Evolutionary conservation across 176 grass and related monocot genomes (phyloP).

Genomic region (Oryza coarctata): DNA sequence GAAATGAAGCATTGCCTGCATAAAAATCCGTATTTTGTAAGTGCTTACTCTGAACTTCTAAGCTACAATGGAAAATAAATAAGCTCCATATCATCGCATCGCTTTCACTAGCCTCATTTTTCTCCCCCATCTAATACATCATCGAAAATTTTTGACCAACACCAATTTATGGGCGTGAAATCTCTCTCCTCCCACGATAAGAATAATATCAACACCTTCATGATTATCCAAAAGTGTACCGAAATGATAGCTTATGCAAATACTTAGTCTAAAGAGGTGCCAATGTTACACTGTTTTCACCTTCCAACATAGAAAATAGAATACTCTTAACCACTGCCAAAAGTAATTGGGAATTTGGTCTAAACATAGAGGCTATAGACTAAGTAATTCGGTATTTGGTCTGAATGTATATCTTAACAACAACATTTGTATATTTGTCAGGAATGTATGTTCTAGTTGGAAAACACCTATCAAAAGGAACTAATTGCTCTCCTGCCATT

Average conservation of each 20-base stretch:
- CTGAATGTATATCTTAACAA: too few species aligned
- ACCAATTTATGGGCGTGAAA: constrained; percentile 93
- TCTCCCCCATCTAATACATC: constrained; percentile 46
- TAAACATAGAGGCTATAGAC: too few species aligned
- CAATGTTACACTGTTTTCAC: too few species aligned
- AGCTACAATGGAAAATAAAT: constrained; percentile 65
- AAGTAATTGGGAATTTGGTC: too few species aligned
- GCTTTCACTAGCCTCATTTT: constrained; percentile 25
- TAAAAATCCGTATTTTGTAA: constrained; percentile 6
- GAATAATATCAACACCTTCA: constrained; percentile 81
- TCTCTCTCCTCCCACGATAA: constrained; percentile 73
- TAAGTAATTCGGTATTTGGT: too few species aligned
- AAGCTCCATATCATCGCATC: constrained; percentile 71
- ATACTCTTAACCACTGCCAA: too few species aligned
- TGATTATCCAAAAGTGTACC: constrained; percentile 72
- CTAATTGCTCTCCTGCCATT: too few species aligned
- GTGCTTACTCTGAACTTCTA: background rate
- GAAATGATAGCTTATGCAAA: constrained; percentile 84
- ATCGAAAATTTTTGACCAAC: constrained; percentile 61
- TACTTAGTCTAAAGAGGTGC: too few species aligned
- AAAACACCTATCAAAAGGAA: too few species aligned
- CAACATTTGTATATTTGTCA: too few species aligned
- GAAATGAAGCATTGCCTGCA: constrained; percentile 83
- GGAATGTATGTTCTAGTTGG: too few species aligned
- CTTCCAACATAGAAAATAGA: too few species aligned